Base-by-base conservation (phyloP, 2,329 filamentous ascomycete genomes). In the Alternaria consortialis region DNA sequence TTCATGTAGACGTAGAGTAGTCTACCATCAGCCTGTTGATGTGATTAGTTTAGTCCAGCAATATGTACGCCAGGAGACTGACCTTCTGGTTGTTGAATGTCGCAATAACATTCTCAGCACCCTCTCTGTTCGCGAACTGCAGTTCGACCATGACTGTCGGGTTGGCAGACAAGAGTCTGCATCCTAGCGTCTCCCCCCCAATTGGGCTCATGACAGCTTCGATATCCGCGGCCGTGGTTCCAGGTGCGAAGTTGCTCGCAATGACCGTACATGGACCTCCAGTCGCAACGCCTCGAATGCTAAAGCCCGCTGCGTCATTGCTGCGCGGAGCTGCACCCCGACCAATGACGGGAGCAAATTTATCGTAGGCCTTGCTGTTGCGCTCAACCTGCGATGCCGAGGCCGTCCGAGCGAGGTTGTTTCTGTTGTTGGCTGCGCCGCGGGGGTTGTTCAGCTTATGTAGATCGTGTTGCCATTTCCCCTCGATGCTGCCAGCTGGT, bases 71-170 rank as follows among this genome's bases (percentile, higher is more conserved):
- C 23, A 50, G n/a, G 20, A 3, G 15, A 79, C 88, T 68, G 76
- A 92, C 91, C 74, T 88, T 92, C 81, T 93, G 89, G 75, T 91
- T 88, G 79, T 95, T 90, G 78, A 94, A 94, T 3, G 85, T 91
- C 60, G 86, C 83, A 71, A 94, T 90, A 17, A 93, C 90, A 39
- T 85, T 86, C 69, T 94, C 89, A 3, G 91, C 92, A 39, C 90
- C 90, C 64, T 91, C 87, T 69, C 86, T 88, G 60, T 87, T 89
- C 64, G 88, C 85, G 73, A 94, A 93, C 5, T 89, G 84, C 74
- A 95, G 87, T 80, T 95, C 92, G 23, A 90, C 90, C 72, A 93
- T 89, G 53, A 95, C 87, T 4, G 90, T 89, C 0, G 92, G 92
- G 29, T 82, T 81, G 4, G 88, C 84, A 74, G 90, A 88, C 58